A percentile compares a stretch with the other conserved stretches of the same genome.
These are phyloP conservation scores for Avena eriantha DNA, from an alignment of 176 grass and related monocot species.

Conservation along the genomic window DNA sequence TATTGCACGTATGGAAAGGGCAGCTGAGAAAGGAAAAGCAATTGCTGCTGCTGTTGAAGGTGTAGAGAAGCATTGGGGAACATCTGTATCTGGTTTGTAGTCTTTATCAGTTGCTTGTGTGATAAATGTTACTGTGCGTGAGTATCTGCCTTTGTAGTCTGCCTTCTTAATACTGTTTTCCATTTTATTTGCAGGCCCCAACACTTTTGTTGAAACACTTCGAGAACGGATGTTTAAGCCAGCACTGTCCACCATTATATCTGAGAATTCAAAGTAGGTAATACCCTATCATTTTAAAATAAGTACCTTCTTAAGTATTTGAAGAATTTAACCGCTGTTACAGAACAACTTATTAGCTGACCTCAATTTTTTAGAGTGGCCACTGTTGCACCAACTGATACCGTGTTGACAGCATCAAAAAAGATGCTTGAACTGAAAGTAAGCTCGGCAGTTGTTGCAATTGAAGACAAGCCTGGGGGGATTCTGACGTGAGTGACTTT, in stretches of 20 bases:
- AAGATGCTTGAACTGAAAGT: conserved; percentile 93
- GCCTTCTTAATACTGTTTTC: conserved; percentile 4
- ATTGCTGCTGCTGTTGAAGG: conserved; percentile 96
- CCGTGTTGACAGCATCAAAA: conserved; percentile 88
- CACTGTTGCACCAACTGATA: conserved; percentile 80
- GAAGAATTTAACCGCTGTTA: conserved; percentile 8
- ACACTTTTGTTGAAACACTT: conserved; percentile 97
- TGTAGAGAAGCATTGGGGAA: conserved; percentile 90
- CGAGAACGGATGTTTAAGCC: conserved; percentile 90
- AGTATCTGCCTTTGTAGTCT: not conserved
- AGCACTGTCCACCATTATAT: conserved; percentile 84
- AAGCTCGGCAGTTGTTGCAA: conserved; percentile 79
- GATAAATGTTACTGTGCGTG: not conserved
- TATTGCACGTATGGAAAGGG: conserved; percentile 96
- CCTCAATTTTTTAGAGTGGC: conserved; percentile 65
- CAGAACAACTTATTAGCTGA: conserved; percentile 29
- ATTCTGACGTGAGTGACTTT: conserved; percentile 81
- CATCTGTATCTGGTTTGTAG: conserved; percentile 73
- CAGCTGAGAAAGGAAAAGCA: conserved; percentile 98
- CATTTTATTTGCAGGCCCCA: conserved; percentile 70
- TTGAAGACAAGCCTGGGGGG: conserved; percentile 88
- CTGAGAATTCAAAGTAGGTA: conserved; percentile 99
- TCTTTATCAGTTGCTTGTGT: not conserved
- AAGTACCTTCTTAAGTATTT: conserved; percentile 4
- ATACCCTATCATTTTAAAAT: conserved; percentile 67